Conservation (phyloP, 805 yeast species). For the Wickerhamiella parazyma region DNA sequence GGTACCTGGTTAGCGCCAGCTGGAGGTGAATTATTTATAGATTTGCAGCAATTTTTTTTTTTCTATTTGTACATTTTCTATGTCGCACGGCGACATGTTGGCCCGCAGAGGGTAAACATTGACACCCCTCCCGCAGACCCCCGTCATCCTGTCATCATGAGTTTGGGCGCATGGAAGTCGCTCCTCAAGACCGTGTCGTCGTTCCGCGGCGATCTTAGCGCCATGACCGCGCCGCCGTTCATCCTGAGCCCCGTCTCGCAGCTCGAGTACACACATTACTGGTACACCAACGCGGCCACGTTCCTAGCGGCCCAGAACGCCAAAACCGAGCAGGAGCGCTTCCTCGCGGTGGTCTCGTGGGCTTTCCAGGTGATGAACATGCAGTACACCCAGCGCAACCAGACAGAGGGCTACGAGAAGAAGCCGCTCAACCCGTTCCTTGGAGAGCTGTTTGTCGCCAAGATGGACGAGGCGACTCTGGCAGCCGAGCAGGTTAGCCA, state of each 20-base stretch:
- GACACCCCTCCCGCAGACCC: not conserved
- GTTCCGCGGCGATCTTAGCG: constrained; percentile 84
- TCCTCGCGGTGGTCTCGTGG: constrained; percentile 78
- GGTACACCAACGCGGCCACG: constrained; percentile 87
- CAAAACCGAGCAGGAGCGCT: constrained; percentile 40
- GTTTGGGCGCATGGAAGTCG: constrained; percentile 58
- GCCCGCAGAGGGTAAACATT: no score
- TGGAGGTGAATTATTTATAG: constrained; percentile 4
- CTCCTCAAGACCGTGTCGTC: constrained; percentile 83
- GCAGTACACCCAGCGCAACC: constrained; percentile 87
- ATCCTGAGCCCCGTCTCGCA: constrained; percentile 82
- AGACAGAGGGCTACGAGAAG: constrained; percentile 87
- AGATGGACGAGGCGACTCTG: constrained; percentile 68
- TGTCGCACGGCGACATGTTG: no score
- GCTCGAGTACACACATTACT: constrained; percentile 84
- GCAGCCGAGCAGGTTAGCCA: constrained; percentile 90
- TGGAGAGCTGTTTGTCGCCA: constrained; percentile 88
- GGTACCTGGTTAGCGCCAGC: constrained; percentile 16
- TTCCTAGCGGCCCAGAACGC: constrained; percentile 51
- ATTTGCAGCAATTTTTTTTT: no score
- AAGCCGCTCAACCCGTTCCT: constrained; percentile 93
- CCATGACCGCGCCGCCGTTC: constrained; percentile 95
- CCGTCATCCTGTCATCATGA: constrained; percentile 4
- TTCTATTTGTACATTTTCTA: not conserved
- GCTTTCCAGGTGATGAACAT: constrained; percentile 82